These are phyloP conservation scores for Penicillium italicum DNA, from an alignment of 2,329 filamentous ascomycete genomes.

Conservation along the genomic window DNA sequence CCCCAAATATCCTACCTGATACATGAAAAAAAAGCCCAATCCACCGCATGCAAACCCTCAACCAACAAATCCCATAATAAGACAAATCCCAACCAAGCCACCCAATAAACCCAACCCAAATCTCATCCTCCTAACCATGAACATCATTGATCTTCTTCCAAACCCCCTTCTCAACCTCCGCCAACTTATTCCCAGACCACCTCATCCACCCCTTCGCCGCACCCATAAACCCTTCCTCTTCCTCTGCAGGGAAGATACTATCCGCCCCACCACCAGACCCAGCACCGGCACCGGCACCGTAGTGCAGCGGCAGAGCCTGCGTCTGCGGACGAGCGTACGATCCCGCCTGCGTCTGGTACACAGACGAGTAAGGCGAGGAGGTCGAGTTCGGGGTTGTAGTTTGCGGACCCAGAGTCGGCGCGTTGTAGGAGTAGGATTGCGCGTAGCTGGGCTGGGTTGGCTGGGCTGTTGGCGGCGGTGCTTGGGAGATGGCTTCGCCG, in stretches of 20 bases:
- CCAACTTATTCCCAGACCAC: slow-evolving; percentile 40
- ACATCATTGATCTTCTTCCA: slow-evolving; percentile 47
- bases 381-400: slow-evolving; percentile 21
- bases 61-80: background rate
- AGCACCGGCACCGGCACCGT: background rate
- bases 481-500: slow-evolving; percentile 8
- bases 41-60: background rate
- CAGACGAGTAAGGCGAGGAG: slow-evolving; percentile 25
- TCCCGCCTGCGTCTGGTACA: slow-evolving; percentile 23
- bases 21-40: background rate
- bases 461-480: background rate
- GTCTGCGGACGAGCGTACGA: background rate
- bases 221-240: slow-evolving; percentile 38
- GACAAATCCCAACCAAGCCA: background rate
- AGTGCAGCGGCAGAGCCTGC: slow-evolving; percentile 17
- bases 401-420: background rate
- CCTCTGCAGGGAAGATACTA: slow-evolving; percentile 21
- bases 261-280: slow-evolving; percentile 13
- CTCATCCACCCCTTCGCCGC: slow-evolving; percentile 44
- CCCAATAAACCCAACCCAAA: background rate
- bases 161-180: slow-evolving; percentile 46
- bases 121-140: slow-evolving; percentile 24
- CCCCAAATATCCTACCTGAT: background rate
- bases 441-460: background rate
- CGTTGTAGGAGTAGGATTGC: slow-evolving; percentile 17